Conservation (phyloP, 192 early-diverging fungal species). For the Gigaspora rosea region DNA sequence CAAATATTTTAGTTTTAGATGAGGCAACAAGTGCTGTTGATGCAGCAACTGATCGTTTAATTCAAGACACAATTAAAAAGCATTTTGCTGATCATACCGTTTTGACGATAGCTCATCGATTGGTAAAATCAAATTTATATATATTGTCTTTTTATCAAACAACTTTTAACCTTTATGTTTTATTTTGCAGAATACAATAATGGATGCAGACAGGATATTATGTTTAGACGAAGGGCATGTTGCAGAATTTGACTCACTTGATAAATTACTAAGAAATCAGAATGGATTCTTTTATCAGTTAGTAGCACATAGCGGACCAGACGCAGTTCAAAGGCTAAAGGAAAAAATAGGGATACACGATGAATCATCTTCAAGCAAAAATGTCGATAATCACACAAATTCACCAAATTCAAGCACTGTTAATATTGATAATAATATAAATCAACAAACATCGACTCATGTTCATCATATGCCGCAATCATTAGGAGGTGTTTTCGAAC, state of each 20-base stretch:
- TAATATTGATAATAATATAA: not conserved
- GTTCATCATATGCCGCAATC: slow-evolving; percentile 17
- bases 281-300: slow-evolving; percentile 45
- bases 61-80: slow-evolving; percentile 56
- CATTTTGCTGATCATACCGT: slow-evolving; percentile 58
- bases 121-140: slow-evolving; percentile 37
- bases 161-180: not conserved
- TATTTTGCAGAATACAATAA: slow-evolving; percentile 42
- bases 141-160: not conserved
- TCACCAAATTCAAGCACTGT: not conserved
- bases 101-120: slow-evolving; percentile 66
- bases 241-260: slow-evolving; percentile 46
- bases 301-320: slow-evolving; percentile 40
- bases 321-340: slow-evolving; percentile 38
- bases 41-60: slow-evolving; percentile 44
- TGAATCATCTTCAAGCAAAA: not conserved
- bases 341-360: slow-evolving; percentile 24
- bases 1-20: slow-evolving; percentile 66
- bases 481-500: slow-evolving; percentile 13
- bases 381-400: not conserved
- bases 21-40: slow-evolving; percentile 66
- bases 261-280: slow-evolving; percentile 40
- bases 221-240: slow-evolving; percentile 54
- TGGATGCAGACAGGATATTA: slow-evolving; percentile 57
- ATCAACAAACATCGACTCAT: not conserved